A percentile compares a stretch with the other conserved stretches of the same genome.
phyloP scores from a whole-genome alignment of 345 rosid species.

The Boechera stricta region DNA sequence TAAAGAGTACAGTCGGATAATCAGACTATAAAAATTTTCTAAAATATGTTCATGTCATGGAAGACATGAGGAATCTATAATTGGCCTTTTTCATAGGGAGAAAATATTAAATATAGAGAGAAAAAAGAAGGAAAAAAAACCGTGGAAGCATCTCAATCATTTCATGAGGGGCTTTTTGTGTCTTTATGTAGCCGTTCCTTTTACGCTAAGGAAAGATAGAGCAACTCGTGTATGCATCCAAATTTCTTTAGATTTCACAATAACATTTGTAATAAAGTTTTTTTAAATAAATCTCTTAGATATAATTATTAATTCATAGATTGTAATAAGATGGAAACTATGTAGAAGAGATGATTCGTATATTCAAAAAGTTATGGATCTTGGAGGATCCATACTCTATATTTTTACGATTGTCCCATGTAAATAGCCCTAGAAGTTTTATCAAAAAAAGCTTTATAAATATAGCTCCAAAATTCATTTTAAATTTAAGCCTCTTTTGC shows the following conservation, averaged over 20 bases:
- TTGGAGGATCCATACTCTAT: constrained; percentile 1
- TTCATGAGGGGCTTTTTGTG: constrained; percentile 42
- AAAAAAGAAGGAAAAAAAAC: constrained; percentile 18
- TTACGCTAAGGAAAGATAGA: constrained; percentile 46
- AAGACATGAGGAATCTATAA: constrained; percentile 27
- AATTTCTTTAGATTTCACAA: constrained; percentile 27
- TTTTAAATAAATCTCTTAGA: neutral
- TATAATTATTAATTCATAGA: neutral
- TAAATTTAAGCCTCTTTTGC: neutral
- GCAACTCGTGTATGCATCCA: constrained; percentile 46
- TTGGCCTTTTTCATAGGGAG: constrained; percentile 11
- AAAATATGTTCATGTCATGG: neutral
- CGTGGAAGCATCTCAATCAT: constrained; percentile 45
- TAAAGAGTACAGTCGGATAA: neutral
- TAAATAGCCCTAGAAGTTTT: neutral
- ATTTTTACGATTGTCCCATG: neutral
- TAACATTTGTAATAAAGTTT: neutral
- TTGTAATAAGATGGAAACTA: neutral
- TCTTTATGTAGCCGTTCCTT: constrained; percentile 45
- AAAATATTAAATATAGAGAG: neutral
- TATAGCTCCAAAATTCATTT: neutral
- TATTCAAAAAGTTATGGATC: constrained; percentile 10
- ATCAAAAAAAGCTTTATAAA: neutral
- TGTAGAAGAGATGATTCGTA: constrained; percentile 12
- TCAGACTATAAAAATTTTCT: neutral